Evolutionary conservation across 116 monocot genomes (phyloP), one percentile per base, ranked within the genome.

Genomic region (Dioscorea cayenensis): DNA sequence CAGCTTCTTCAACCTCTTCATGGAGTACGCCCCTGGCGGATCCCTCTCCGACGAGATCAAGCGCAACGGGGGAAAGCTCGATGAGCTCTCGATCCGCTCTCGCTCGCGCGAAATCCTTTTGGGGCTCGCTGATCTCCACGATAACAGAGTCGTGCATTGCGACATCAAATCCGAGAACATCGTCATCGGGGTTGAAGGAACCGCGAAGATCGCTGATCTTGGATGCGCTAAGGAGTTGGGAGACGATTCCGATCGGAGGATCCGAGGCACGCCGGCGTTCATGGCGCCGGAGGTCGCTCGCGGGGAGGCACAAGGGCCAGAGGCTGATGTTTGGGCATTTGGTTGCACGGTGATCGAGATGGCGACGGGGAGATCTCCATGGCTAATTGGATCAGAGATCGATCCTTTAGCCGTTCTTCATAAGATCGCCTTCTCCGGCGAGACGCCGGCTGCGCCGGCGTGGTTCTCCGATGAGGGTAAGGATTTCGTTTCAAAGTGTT

Each of bases 311-410:
- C 88, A 94, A 74, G 88, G 90, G 19, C 36, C 71, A 14, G 66
- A 66, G 14, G 81, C 85, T 7, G 90, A 93, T 51, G 28, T 93
- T 0, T 93, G 93, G 93, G 84, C 90, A 0, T 61, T 86, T 6
- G 94, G 94, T 0, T 94, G 94, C 84, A 84, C 84, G 11, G 82
- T 94, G 6, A 63, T 94, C 21, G 86, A 94, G 86, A 94, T 94
- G 94, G 84, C 75, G 28, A 86, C 82, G 18, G 94, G 94, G 16
- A 49, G 74, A 17, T 36, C 74, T 10, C 90, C 94, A 2, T 94
- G 90, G 94, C 75, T 77, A 32, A 32, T 32, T 32, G 3, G 85
- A 72, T 21, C 48, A 14, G 49, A 32, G 32, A 32, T 27, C 5
- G 67, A 77, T 66, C 77, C 80, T 6, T 19, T 80, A 4, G 37